Evolutionary conservation across 345 rosid species (phyloP), one percentile per base, ranked within the genome.

Genomic region (Syzygium grande): DNA sequence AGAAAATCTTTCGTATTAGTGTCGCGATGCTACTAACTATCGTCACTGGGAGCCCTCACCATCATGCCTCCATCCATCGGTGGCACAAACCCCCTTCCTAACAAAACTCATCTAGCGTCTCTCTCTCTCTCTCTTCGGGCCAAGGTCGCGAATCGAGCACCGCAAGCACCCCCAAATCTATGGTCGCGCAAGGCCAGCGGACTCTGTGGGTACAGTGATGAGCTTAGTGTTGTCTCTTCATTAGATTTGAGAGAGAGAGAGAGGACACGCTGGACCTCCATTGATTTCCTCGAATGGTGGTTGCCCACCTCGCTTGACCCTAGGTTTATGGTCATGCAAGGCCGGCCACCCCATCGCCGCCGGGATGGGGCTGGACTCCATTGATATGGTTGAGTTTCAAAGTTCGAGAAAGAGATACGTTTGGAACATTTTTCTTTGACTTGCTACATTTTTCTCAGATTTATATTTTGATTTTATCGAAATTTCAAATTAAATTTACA

Each of bases 11-110:
- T n/a, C 9, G 0, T 13, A 14, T 14, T 58, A 58, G 65, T 29
- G 14, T 58, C 12, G 51, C 51, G 51, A 51, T 51, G 51, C 54
- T 5, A 5, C 19, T 52, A 52, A 14, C 54, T 15, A 14, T 52
- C 4, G 54, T 52, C 14, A 16, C 14, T 8, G 9, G n/a, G 30
- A 59, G 68, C 6, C 17, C 30, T 27, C 30, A 5, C 17, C 14
- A 11, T 59, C 30, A 27, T 6, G 68, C 34, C 68, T 59, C 17
- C 17, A 59, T 59, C 1, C 30, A 27, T 59, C 0, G 0, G 29
- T 2, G 1, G 25, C 13, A 58, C 0, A 10, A 1, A 27, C 0
- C 27, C 1, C 65, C 65, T 27, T 59, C 30, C 30, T 59, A 16
- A 0, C 65, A 1, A 2, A 11, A 27, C 65, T 59, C 65, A 5